Conservation (phyloP, 768 basidiomycete species). For the Hypholoma sublateritium region DNA sequence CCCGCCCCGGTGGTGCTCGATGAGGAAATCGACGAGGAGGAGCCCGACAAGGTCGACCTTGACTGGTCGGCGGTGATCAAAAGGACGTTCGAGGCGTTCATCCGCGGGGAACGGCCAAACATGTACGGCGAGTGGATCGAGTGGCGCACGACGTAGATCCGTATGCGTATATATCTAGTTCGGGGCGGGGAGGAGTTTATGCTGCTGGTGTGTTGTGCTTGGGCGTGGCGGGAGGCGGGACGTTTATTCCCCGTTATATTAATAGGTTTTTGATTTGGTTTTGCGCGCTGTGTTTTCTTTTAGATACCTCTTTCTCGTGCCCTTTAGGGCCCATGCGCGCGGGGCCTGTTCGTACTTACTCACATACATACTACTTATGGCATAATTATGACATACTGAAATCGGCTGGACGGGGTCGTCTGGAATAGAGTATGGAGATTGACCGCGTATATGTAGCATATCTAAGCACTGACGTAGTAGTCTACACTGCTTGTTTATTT, state of each 20-base stretch:
- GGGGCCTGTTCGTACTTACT: not conserved
- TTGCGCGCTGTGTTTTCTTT: not conserved
- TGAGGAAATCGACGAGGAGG: conserved; percentile 34
- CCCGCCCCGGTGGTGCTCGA: conserved; percentile 1
- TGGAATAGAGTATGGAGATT: no score
- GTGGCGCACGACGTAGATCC: conserved; percentile 26
- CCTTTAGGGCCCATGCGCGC: not conserved
- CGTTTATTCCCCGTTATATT: not conserved
- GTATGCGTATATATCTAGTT: not conserved
- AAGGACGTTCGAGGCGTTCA: conserved; percentile 89
- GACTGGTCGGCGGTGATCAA: conserved; percentile 90
- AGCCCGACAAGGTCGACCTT: conserved; percentile 71
- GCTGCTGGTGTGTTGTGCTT: not conserved
- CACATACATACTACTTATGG: not conserved
- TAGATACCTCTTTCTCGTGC: not conserved
- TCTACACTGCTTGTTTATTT: no score
- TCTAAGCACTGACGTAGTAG: no score
- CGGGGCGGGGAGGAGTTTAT: not conserved
- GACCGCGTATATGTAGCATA: no score
- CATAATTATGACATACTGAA: not conserved
- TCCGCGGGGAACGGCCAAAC: conserved; percentile 85
- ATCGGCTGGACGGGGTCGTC: no score
- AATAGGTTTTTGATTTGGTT: not conserved
- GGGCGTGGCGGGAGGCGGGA: not conserved
- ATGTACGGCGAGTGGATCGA: conserved; percentile 84